These are phyloP conservation scores for Cotoneaster glaucophyllus DNA, from an alignment of 306 rosid genomes.

Conservation along the genomic window DNA sequence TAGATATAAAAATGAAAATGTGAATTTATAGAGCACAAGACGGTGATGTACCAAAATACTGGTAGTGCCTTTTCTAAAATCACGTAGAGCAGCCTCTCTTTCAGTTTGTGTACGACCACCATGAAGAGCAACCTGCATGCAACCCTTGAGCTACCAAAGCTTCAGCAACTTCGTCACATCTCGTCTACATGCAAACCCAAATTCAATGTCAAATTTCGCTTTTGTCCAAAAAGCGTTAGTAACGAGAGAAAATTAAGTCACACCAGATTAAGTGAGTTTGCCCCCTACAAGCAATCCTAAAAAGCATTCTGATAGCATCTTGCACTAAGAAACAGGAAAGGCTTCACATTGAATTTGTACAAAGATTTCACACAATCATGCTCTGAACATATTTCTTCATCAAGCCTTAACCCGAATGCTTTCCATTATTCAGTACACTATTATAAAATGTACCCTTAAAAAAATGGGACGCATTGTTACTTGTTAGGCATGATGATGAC, in stretches of 20 bases:
- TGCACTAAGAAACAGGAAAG: background rate
- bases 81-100: slow-evolving; percentile 77
- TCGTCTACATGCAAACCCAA: slow-evolving; percentile 47
- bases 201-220: slow-evolving; percentile 1
- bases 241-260: background rate
- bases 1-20: background rate
- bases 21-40: background rate
- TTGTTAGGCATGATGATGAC: background rate
- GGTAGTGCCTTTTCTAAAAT: slow-evolving; percentile 69
- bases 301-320: background rate
- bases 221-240: background rate
- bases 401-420: background rate
- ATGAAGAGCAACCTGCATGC: slow-evolving; percentile 85
- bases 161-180: slow-evolving; percentile 77
- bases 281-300: background rate
- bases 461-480: background rate
- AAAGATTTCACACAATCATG: background rate
- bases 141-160: slow-evolving; percentile 80
- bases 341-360: too few relatives aligned
- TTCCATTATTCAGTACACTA: background rate
- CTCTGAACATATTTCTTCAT: background rate
- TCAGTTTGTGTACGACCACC: slow-evolving; percentile 85
- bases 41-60: slow-evolving; percentile 55
- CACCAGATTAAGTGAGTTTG: background rate
- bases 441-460: background rate